Percentiles rank a stretch among this genome's conserved stretches.
phyloP scores from a whole-genome alignment of 2,329 filamentous ascomycete genomes.

The Pseudogymnoascus sp. region DNA sequence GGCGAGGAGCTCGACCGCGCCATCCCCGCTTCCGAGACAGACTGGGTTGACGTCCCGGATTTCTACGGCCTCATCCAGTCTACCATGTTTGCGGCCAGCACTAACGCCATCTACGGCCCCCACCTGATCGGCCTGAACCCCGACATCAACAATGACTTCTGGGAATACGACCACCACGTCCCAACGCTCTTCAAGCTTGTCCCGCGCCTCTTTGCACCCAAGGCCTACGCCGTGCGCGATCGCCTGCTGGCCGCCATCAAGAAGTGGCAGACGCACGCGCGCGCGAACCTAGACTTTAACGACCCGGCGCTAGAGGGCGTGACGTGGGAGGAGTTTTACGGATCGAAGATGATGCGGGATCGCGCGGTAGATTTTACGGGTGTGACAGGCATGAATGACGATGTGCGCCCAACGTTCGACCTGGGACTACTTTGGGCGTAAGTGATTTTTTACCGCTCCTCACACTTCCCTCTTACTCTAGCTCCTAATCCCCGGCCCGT shows the following conservation, averaged over 20 bases:
- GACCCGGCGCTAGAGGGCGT: conserved; percentile 15
- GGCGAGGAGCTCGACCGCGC: neutral
- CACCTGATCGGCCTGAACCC: conserved; percentile 23
- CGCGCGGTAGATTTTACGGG: conserved; percentile 11
- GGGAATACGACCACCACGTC: conserved; percentile 24
- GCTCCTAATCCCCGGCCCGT: neutral
- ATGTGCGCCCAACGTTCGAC: conserved; percentile 16
- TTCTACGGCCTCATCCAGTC: conserved; percentile 23
- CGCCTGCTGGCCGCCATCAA: conserved; percentile 18
- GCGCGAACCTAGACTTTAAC: conserved; percentile 15
- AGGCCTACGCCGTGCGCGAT: conserved; percentile 20
- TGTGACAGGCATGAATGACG: conserved; percentile 12
- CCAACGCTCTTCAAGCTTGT: conserved; percentile 19
- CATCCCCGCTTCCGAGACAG: conserved; percentile 11
- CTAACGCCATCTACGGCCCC: conserved; percentile 23
- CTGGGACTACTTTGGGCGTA: conserved; percentile 23
- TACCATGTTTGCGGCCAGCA: conserved; percentile 22
- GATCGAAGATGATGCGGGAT: conserved; percentile 24
- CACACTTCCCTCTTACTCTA: neutral
- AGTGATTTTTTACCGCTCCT: neutral
- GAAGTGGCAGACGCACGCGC: conserved; percentile 24
- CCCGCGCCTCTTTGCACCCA: conserved; percentile 24
- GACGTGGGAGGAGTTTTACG: conserved; percentile 27
- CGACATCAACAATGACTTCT: conserved; percentile 23
- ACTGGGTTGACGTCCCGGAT: conserved; percentile 21